These are phyloP conservation scores for Mucuna pruriens DNA, from an alignment of 306 rosid species.

Conservation along the genomic window DNA sequence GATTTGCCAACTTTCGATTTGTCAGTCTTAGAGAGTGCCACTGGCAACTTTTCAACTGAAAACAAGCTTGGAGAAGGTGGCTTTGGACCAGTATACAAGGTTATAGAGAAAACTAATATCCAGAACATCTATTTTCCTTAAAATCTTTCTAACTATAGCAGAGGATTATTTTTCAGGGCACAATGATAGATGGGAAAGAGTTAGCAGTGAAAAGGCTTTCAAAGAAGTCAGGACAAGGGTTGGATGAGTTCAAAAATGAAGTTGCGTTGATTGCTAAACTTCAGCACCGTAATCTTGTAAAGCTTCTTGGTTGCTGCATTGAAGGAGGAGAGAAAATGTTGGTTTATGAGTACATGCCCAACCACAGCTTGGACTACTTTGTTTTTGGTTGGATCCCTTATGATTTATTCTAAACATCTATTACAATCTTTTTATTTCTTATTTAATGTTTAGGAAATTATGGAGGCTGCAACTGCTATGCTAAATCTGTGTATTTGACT, in stretches of 20 bases:
- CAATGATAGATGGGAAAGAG: not conserved
- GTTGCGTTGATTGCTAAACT: not conserved
- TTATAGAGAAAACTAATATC: not conserved
- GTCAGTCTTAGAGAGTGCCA: slow-evolving; percentile 38
- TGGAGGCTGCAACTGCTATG: not conserved
- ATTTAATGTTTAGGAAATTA: not conserved
- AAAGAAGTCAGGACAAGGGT: not conserved
- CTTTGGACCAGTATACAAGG: slow-evolving; percentile 52
- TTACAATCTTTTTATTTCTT: not conserved
- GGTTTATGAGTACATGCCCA: slow-evolving; percentile 28
- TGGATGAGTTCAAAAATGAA: slow-evolving; percentile 20
- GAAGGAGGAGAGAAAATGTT: not conserved
- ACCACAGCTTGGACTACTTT: slow-evolving; percentile 11
- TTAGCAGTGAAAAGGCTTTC: slow-evolving; percentile 1
- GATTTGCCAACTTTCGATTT: slow-evolving; percentile 45
- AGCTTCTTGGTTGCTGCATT: slow-evolving; percentile 26
- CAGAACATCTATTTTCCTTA: not conserved
- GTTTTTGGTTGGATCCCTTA: slow-evolving; percentile 1
- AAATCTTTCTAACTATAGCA: not conserved
- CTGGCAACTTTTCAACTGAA: slow-evolving; percentile 36
- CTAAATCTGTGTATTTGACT: not conserved
- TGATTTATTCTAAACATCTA: not conserved
- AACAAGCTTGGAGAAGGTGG: slow-evolving; percentile 53
- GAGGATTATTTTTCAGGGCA: not conserved
- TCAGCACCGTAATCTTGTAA: slow-evolving; percentile 14